Conservation (phyloP, 768 basidiomycete species). For the Lactarius evosmus region DNA sequence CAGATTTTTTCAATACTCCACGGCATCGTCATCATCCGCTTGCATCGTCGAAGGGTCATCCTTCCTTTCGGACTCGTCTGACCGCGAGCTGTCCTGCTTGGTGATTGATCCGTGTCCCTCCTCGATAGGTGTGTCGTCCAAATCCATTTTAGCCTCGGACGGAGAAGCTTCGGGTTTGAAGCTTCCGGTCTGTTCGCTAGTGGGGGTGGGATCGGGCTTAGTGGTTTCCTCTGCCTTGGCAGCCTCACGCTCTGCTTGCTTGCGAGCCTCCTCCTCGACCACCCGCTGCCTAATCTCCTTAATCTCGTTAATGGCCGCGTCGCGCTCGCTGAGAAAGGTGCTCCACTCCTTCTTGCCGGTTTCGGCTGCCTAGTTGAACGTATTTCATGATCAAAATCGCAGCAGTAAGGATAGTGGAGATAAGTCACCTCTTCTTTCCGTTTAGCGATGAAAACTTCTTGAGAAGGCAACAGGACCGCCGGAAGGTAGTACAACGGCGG, state of each 20-base stretch:
- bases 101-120: conserved; percentile 16
- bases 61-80: conserved; percentile 27
- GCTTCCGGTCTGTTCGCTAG: conserved; percentile 6
- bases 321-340: conserved; percentile 58
- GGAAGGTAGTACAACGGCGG: conserved; percentile 79
- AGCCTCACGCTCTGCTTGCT: conserved; percentile 41
- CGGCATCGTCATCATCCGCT: conserved; percentile 76
- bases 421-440: conserved; percentile 60
- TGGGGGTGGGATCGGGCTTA: conserved; percentile 18
- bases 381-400: conserved; percentile 10
- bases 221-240: conserved; percentile 35
- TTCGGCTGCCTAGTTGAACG: conserved; percentile 48
- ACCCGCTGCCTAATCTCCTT: conserved; percentile 58
- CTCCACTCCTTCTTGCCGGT: conserved; percentile 69
- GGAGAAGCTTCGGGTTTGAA: conserved; percentile 14
- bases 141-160: conserved; percentile 29
- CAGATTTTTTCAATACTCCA: conserved; percentile 55
- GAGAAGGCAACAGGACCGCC: conserved; percentile 59
- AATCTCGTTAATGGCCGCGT: conserved; percentile 58
- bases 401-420: background rate
- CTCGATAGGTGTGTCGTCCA: conserved; percentile 14
- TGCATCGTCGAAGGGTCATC: conserved; percentile 44
- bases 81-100: conserved; percentile 17
- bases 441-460: conserved; percentile 61
- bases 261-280: conserved; percentile 59